A percentile compares a stretch with the other conserved stretches of the same genome.
phyloP scores from a whole-genome alignment of 345 rosid species.

The Draba incana region DNA sequence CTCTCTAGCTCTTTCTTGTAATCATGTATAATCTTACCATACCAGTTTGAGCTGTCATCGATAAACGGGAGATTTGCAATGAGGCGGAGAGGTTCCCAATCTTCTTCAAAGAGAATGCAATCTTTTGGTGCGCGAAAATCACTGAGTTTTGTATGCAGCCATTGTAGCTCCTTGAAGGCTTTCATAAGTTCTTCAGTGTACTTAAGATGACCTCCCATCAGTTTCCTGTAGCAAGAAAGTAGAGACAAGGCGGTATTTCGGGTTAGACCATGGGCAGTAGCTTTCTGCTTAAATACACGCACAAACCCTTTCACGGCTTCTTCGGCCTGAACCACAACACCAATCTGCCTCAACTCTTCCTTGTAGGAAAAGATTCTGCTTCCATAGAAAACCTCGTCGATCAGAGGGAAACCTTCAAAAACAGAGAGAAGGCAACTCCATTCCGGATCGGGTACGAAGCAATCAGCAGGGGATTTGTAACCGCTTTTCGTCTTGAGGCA shows the following conservation, averaged over 20 bases:
- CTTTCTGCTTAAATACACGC: slow-evolving; percentile 44
- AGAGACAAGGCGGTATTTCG: slow-evolving; percentile 44
- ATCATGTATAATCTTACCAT: slow-evolving; percentile 50
- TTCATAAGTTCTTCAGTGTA: slow-evolving; percentile 45
- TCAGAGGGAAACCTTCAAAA: slow-evolving; percentile 50
- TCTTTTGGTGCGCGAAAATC: slow-evolving; percentile 55
- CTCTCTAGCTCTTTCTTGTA: slow-evolving; percentile 54
- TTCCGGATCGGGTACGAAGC: slow-evolving; percentile 57
- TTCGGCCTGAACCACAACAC: slow-evolving; percentile 52
- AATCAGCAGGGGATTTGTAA: slow-evolving; percentile 51
- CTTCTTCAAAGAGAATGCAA: slow-evolving; percentile 58
- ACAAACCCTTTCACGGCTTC: slow-evolving; percentile 50
- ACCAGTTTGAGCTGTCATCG: slow-evolving; percentile 52
- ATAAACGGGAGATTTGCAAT: slow-evolving; percentile 64
- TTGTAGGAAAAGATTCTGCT: slow-evolving; percentile 33
- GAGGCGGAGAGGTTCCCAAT: slow-evolving; percentile 58
- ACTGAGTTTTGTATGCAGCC: slow-evolving; percentile 69
- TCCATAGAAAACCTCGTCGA: slow-evolving; percentile 52
- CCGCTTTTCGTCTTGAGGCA: slow-evolving; percentile 61
- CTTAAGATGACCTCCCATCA: slow-evolving; percentile 25
- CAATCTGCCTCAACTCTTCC: slow-evolving; percentile 52
- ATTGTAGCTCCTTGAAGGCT: slow-evolving; percentile 46
- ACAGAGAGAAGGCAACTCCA: slow-evolving; percentile 63
- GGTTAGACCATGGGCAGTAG: slow-evolving; percentile 41
- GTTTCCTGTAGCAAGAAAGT: slow-evolving; percentile 51